Base-by-base conservation (phyloP, 1,284 basidiomycete species). In the Somion occarium region DNA sequence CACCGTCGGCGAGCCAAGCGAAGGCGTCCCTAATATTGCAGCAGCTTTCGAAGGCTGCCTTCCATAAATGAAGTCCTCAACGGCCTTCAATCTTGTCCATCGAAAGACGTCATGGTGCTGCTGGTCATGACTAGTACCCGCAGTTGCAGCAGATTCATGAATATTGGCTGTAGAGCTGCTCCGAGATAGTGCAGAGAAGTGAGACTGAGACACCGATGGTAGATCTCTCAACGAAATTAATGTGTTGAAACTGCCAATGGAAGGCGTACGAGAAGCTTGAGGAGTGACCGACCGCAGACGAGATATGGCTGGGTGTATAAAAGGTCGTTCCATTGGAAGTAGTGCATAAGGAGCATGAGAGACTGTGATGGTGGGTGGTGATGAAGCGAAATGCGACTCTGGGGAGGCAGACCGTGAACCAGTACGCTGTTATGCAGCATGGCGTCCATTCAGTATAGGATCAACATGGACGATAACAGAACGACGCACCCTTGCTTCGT, bases 301-400 rank as follows among this genome's bases (percentile, higher is more conserved):
- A 12, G 92, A 96, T 5, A 94, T 80, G 23, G 78, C 83, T 1
- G 91, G 90, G 62, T 92, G 88, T 54, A 88, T 62, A 63, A 83
- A 84, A 4, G 80, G 77, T 52, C 70, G 75, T 24, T 73, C 60
- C 3, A 71, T 61, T 48, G 71, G 70, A 15, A 69, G 62, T 11
- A 66, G 58, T 12, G 62, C 62, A 19, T 57, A 56, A 9, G 59
- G 50, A 11, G 66, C 61, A 42, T 60, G 59, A 12, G 70, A 68
- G 12, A 71, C 69, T 15, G 60, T 60, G 48, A 72, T 67, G 49
- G 64, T 66, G 25, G 69, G 64, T 30, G 68, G 63, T 47, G 60
- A 47, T 57, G 64, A 57, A 43, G 58, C 58, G 39, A 64, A 66
- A 53, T 59, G 59, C 51, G 69, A 67, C 52, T 67, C 61, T 53